Conservation (phyloP, 2,329 filamentous ascomycete species). For the Cryphonectria carpinicola region DNA sequence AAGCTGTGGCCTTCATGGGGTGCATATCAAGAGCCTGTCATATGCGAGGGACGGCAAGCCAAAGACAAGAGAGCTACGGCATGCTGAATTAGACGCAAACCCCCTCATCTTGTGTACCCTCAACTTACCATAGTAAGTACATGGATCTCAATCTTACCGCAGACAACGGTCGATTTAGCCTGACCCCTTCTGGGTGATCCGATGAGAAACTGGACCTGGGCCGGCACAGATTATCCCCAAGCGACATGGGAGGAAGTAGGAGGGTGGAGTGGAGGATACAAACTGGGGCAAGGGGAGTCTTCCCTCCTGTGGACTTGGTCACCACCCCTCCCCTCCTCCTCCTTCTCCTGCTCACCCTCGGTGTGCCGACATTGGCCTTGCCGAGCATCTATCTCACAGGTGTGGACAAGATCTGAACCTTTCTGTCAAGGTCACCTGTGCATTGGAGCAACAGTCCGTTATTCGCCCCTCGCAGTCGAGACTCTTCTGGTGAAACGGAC, state of each 20-base stretch:
- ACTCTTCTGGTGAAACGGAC: slow-evolving; percentile 19
- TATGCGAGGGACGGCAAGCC: not conserved
- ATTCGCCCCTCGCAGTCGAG: slow-evolving; percentile 13
- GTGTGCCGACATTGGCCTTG: slow-evolving; percentile 21
- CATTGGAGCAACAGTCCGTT: slow-evolving; percentile 19
- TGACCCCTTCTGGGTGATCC: slow-evolving; percentile 1
- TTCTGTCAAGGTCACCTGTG: slow-evolving; percentile 23
- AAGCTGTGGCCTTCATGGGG: slow-evolving; percentile 26
- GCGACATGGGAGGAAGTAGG: slow-evolving; percentile 4
- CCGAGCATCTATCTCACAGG: slow-evolving; percentile 19
- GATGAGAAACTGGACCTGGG: slow-evolving; percentile 11
- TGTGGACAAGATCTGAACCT: slow-evolving; percentile 19
- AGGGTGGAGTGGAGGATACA: no score
- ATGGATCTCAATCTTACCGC: slow-evolving; percentile 22
- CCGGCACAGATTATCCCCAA: slow-evolving; percentile 13
- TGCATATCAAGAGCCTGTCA: not conserved
- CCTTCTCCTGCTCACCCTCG: slow-evolving; percentile 4
- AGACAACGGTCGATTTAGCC: slow-evolving; percentile 11
- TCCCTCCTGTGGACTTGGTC: slow-evolving; percentile 6
- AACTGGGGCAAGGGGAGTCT: not conserved
- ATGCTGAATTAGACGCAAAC: slow-evolving; percentile 13
- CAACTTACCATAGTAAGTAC: not conserved
- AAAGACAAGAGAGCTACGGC: slow-evolving; percentile 6
- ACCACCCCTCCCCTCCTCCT: not conserved
- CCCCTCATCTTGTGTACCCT: slow-evolving; percentile 30